Percentiles rank a stretch among this genome's conserved stretches.
Evolutionary conservation across 768 basidiomycete genomes (phyloP).

Genomic region (Dacryopinax spathularia): DNA sequence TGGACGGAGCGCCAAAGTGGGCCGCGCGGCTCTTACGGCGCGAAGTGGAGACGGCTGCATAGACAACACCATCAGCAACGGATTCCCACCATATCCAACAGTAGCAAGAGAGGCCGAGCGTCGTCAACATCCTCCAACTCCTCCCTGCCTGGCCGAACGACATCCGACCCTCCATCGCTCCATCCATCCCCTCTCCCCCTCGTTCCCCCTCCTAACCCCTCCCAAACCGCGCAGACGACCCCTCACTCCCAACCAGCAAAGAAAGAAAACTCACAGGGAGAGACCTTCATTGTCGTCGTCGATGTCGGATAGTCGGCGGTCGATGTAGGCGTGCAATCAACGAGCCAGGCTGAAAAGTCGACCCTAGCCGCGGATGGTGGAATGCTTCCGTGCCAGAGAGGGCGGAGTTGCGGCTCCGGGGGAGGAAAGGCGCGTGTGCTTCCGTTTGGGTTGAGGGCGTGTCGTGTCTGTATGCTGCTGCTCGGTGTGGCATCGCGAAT

Average conservation of each 20-base stretch:
- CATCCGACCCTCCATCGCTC: background rate
- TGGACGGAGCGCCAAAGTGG: conserved; percentile 92
- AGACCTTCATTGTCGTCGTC: conserved; percentile 2
- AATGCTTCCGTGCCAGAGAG: background rate
- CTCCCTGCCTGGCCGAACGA: background rate
- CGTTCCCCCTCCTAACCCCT: background rate
- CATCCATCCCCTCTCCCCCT: background rate
- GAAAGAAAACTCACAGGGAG: background rate
- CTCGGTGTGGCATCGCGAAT: no score
- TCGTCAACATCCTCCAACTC: no score
- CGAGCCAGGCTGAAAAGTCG: conserved; percentile 1
- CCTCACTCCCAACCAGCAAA: no score
- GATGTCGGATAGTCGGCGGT: background rate
- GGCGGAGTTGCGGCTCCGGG: background rate
- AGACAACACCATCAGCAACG: background rate
- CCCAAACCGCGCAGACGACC: background rate
- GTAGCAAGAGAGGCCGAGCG: no score
- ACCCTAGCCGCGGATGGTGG: background rate
- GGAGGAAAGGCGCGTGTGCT: background rate
- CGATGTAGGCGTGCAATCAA: background rate
- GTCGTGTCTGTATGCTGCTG: no score
- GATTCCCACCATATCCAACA: no score
- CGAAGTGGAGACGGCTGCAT: conserved; percentile 71
- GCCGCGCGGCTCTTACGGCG: conserved; percentile 97
- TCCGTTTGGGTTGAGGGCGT: no score